A percentile compares a stretch with the other conserved stretches of the same genome.
Conservation (phyloP, 257 asterid genomes). For the Solanum lignicaule region DNA sequence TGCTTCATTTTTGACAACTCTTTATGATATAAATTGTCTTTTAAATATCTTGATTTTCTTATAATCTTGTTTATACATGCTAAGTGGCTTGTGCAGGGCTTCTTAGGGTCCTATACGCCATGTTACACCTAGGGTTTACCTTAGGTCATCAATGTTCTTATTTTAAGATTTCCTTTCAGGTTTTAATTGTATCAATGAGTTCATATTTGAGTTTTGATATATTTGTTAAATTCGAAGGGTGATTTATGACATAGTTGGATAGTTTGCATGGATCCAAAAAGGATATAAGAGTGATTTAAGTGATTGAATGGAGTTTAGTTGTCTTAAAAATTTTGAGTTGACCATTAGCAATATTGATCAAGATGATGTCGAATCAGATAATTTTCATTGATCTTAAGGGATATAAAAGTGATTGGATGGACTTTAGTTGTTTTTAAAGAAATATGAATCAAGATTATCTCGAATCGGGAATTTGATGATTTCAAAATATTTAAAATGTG, state of each 20-base stretch:
- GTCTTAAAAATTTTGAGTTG: too few relatives aligned
- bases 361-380: background rate
- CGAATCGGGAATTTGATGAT: background rate
- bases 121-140: too few relatives aligned
- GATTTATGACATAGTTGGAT: background rate
- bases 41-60: too few relatives aligned
- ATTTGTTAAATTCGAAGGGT: background rate
- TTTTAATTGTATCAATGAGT: background rate
- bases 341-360: background rate
- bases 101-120: too few relatives aligned
- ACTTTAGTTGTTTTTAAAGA: background rate
- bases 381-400: background rate
- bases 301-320: background rate
- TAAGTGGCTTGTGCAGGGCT: too few relatives aligned
- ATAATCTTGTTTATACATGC: too few relatives aligned
- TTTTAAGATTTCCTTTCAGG: too few relatives aligned
- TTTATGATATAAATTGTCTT: too few relatives aligned
- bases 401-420: background rate
- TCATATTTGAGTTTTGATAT: too few relatives aligned
- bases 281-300: background rate
- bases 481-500: too few relatives aligned
- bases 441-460: background rate
- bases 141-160: background rate
- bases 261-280: background rate
- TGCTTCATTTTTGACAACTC: too few relatives aligned